These are phyloP conservation scores for Apophysomyces elegans DNA, from an alignment of 371 early-diverging fungal genomes.

Conservation along the genomic window DNA sequence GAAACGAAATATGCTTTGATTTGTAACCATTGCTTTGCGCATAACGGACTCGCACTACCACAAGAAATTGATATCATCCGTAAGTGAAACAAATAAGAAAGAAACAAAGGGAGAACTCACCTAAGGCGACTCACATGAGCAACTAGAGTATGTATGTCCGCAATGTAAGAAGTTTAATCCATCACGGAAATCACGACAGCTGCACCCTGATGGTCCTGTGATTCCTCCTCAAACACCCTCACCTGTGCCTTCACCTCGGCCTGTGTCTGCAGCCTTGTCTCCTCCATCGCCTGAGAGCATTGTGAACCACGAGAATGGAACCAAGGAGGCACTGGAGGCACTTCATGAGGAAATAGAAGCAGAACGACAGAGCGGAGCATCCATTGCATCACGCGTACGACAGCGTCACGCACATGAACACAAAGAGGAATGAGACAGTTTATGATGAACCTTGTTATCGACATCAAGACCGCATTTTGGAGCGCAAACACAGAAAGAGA, in stretches of 20 bases:
- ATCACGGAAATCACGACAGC: conserved; percentile 25
- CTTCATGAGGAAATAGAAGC: conserved; percentile 1
- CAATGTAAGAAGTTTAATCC: conserved; percentile 31
- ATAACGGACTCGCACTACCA: conserved; percentile 92
- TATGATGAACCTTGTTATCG: not conserved
- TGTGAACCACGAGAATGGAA: conserved; percentile 3
- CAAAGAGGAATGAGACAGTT: not conserved
- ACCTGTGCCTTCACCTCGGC: not conserved
- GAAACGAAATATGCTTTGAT: conserved; percentile 90
- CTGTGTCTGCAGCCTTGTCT: not conserved
- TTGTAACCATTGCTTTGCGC: conserved; percentile 86
- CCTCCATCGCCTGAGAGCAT: conserved; percentile 4
- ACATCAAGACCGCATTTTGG: no score
- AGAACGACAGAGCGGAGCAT: not conserved
- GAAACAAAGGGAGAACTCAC: not conserved
- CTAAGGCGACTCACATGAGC: not conserved
- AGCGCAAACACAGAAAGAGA: no score
- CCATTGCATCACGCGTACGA: conserved; percentile 5
- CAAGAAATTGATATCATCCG: conserved; percentile 76
- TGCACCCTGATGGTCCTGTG: conserved; percentile 12
- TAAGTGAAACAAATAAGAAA: conserved; percentile 40
- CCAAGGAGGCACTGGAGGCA: not conserved
- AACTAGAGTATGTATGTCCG: conserved; percentile 28
- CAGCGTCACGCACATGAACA: not conserved
- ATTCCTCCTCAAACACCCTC: conserved; percentile 7